A percentile compares a stretch with the other conserved stretches of the same genome.
Evolutionary conservation across 768 basidiomycete genomes (phyloP).

Genomic region (Hypholoma fasciculare): DNA sequence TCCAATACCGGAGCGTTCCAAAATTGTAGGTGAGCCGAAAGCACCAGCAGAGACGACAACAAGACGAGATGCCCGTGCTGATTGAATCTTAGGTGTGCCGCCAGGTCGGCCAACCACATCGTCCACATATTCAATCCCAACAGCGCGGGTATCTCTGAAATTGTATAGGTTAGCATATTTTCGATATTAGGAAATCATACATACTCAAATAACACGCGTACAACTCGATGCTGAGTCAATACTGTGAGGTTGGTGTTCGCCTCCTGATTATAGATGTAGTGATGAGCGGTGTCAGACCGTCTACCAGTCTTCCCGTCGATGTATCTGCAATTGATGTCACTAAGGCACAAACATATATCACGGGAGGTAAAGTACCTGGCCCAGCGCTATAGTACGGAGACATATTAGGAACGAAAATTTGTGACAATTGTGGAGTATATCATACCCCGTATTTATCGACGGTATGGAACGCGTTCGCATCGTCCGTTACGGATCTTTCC

Average conservation of each 20-base stretch:
- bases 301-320: conserved; percentile 48
- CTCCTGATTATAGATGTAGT: conserved; percentile 48
- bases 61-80: conserved; percentile 39
- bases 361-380: background rate
- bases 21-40: conserved; percentile 55
- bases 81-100: conserved; percentile 11
- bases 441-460: background rate
- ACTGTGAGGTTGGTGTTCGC: conserved; percentile 38
- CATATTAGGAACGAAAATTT: background rate
- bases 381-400: background rate
- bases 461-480: conserved; percentile 42
- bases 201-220: conserved; percentile 49
- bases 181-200: background rate
- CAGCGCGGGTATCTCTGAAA: conserved; percentile 37
- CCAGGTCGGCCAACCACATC: conserved; percentile 28
- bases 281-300: conserved; percentile 57
- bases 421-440: background rate
- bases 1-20: conserved; percentile 66
- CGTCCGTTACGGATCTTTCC: conserved; percentile 40
- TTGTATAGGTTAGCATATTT: background rate
- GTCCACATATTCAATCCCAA: conserved; percentile 53
- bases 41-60: conserved; percentile 54
- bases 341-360: background rate
- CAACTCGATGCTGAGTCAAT: conserved; percentile 36
- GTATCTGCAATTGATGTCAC: conserved; percentile 33